Evolutionary conservation across 768 basidiomycete genomes (phyloP), one percentile per base, ranked within the genome.

Genomic region (Omphalotus guepiniiformis): DNA sequence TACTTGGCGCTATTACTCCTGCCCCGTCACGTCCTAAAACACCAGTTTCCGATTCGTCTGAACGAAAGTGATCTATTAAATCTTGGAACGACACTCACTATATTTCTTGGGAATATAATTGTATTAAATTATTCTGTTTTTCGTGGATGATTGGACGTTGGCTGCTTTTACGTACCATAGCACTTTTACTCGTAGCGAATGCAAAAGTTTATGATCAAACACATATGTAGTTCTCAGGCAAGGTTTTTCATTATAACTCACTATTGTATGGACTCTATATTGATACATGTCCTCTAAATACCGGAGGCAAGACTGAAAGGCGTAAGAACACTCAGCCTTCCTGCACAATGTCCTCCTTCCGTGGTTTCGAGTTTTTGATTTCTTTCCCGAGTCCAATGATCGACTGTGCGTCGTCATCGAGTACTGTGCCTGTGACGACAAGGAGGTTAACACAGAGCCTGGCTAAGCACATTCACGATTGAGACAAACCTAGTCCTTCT

Each of bases 301-400:
- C n/a, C 22, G 9, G 34, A 8, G 22, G 5, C 13, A 19, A 2
- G 12, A 16, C 12, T 18, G 12, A 41, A 41, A 30, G n/a, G n/a
- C n/a, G n/a, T n/a, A n/a, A n/a, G n/a, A n/a, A n/a, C n/a, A n/a
- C 3, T 15, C 29, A 46, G 44, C 38, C 44, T 18, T 46, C 44
- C 19, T 46, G 44, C 32, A 96, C 83, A 55, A 97, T 95, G 63
- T 98, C 94, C 71, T 96, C 95, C 69, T 95, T 93, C 63, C 91
- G 80, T n/a, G 93, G 91, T 61, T 73, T 78, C 19, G 78, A 75
- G 56, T 85, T 80, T 65, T 85, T 85, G 50, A 94, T 74, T 65
- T 94, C 91, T 46, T 74, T 78, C 25, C 91, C 85, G 63, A 91
- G 88, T 25, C 89, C 85, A 35, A 94, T 80, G 54, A 95, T 73